Evolutionary conservation across 2,329 filamentous ascomycete species (phyloP), one percentile per base, ranked within the genome.

Genomic region (Epichloe brachyelytri): DNA sequence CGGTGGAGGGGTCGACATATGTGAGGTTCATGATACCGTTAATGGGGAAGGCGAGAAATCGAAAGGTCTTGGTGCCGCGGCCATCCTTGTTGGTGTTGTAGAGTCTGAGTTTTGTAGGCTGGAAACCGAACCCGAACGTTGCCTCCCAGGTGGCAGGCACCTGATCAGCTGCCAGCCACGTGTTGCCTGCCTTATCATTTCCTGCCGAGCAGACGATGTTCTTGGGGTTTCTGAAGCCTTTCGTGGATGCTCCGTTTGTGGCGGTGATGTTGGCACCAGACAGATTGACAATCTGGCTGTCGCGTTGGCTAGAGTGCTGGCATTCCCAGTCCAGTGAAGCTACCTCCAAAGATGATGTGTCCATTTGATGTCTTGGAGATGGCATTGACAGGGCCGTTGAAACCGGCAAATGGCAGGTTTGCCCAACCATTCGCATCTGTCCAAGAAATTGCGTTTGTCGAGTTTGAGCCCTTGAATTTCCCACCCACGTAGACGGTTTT

Each of bases 11-110:
- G 61, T 97, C 88, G 56, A 83, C 82, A 60, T 93, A 97, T 38
- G 89, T 95, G 62, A 98, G 77, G 68, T 97, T 96, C 82, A 98
- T 87, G 64, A 98, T 96, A 49, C 93, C 93, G 55, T 86, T 83
- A 61, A 91, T 80, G 5, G 91, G 90, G 53, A 91, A 72, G 17
- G 89, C 87, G 20, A 87, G 88, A 63, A 88, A 94, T 52, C 89
- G 82, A 71, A 88, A 98, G 0, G 85, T 86, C 70, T 87, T 86
- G 33, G 90, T 95, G 33, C 93, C 90, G 56, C 89, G 83, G 48
- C 86, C 88, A 59, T 93, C 81, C 49, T 82, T 76, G 58, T 86
- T 82, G 3, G 91, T 93, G 68, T 98, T 98, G 74, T 86, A 88
- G 22, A 98, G 72, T 50, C 88, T 82, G 54, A 98, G 69, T 66